Evolutionary conservation across 495 filamentous ascomycete genomes (phyloP), one percentile per base, ranked within the genome.

Genomic region (Aspergillus steynii): DNA sequence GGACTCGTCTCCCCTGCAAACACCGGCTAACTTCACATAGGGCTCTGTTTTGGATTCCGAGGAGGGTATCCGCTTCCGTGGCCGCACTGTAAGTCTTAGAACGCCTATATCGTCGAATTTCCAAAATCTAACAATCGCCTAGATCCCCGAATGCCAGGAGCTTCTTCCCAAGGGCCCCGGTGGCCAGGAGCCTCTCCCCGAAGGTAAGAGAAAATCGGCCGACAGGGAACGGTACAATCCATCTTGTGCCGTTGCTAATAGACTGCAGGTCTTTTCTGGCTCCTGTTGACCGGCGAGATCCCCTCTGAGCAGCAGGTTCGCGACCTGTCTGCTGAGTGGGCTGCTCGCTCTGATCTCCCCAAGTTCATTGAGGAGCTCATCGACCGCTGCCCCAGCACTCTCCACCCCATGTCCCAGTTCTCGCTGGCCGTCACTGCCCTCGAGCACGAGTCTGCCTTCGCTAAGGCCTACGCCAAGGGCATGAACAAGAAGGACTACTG

Each of bases 371-470:
- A 97, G 83, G 95, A 99, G 82, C 88, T 99, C 71, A 96, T 99
- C 80, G 95, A 99, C 88, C 92, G 94, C 80, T 98, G 93, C 89
- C 95, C 95, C 63, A 93, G 83, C 82, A 92, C 94, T 77, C 91
- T 99, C 65, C 95, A 99, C 88, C 96, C 95, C 74, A 99, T 99
- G 95, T 93, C 96, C 55, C 95, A 99, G 85, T 96, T 99, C 86
- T 97, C 96, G 45, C 80, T 98, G 68, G 95, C 96, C 67, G 93
- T 99, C 68, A 97, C 89, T 67, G 95, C 95, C 73, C 91, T 99
- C 66, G 96, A 99, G 86, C 92, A 96, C 76, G 95, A 96, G 80
- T 98, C 95, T 54, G 85, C 91, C 56, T 99, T 99, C 78, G 86
- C 96, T 70, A 96, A 96, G 83, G 94, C 94, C 68, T 99, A 99